phyloP scores from a whole-genome alignment of 345 rosid genomes.

The Ceriops decandra region DNA sequence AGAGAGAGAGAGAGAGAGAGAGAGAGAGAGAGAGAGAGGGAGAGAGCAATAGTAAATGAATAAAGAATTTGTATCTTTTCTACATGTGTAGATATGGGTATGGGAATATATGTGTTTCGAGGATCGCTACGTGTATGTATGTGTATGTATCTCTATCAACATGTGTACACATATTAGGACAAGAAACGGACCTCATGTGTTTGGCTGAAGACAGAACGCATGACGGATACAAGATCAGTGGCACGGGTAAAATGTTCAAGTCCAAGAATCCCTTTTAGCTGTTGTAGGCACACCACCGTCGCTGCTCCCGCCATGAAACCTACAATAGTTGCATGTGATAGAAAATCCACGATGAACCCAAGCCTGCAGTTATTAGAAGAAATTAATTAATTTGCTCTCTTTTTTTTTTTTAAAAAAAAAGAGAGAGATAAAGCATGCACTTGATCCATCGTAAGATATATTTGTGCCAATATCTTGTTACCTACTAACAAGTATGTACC shows the following conservation, averaged over 20 bases:
- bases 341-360: slow-evolving; percentile 88
- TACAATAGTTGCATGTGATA: slow-evolving; percentile 95
- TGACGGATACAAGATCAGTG: slow-evolving; percentile 74
- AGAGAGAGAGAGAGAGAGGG: not conserved
- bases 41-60: too few relatives aligned
- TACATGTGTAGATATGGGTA: too few relatives aligned
- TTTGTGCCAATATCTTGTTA: too few relatives aligned
- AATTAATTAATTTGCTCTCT: not conserved
- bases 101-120: too few relatives aligned
- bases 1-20: not conserved
- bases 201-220: slow-evolving; percentile 78
- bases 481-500: too few relatives aligned
- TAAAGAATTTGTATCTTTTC: too few relatives aligned
- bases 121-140: too few relatives aligned
- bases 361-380: slow-evolving; percentile 42
- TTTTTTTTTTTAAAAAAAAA: too few relatives aligned
- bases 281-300: slow-evolving; percentile 91
- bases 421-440: too few relatives aligned
- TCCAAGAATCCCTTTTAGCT: slow-evolving; percentile 86
- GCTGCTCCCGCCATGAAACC: slow-evolving; percentile 99
- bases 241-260: slow-evolving; percentile 69
- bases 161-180: not conserved
- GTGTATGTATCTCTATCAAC: too few relatives aligned
- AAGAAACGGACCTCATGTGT: slow-evolving; percentile 50
- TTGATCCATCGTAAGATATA: too few relatives aligned